Evolutionary conservation across 2,329 filamentous ascomycete species (phyloP).

Genomic region (Leptographium radiaticola): DNA sequence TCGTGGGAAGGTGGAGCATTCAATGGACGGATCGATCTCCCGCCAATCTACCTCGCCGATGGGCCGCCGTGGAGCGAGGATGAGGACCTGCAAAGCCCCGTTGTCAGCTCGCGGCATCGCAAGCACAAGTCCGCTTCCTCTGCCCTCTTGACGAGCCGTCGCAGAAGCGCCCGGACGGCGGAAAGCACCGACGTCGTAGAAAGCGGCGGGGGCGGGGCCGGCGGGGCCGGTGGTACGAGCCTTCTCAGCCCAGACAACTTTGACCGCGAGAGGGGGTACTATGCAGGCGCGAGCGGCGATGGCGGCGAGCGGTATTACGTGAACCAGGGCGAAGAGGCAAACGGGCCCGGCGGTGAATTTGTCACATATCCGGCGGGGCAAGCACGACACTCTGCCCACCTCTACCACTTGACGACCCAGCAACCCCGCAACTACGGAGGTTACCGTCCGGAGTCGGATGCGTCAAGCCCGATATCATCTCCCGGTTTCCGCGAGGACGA

Average conservation of each 20-base stretch:
- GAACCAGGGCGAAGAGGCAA: constrained; percentile 57
- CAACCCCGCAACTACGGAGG: constrained; percentile 31
- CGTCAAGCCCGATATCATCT: constrained; percentile 45
- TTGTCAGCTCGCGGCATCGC: constrained; percentile 72
- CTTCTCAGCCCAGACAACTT: constrained; percentile 36
- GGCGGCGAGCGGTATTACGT: constrained; percentile 65
- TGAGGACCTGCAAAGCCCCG: constrained; percentile 84
- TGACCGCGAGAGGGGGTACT: constrained; percentile 52
- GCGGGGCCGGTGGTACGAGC: constrained; percentile 17
- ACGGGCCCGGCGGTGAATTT: constrained; percentile 67
- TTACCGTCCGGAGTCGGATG: constrained; percentile 42
- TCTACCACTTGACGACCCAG: constrained; percentile 32
- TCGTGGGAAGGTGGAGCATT: constrained; percentile 39
- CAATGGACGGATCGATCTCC: constrained; percentile 56
- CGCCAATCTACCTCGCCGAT: constrained; percentile 73
- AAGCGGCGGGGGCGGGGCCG: constrained; percentile 1
- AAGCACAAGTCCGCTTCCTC: constrained; percentile 65
- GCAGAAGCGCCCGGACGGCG: constrained; percentile 30
- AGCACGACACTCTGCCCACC: constrained; percentile 40
- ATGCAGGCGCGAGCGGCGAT: constrained; percentile 53
- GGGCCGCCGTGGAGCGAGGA: constrained; percentile 93
- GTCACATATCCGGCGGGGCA: constrained; percentile 63
- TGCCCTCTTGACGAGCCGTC: constrained; percentile 30
- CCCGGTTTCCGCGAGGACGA: constrained; percentile 47
- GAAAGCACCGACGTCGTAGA: neutral